Base-by-base conservation (phyloP, 805 yeast species). In the Candida odintsovae region DNA sequence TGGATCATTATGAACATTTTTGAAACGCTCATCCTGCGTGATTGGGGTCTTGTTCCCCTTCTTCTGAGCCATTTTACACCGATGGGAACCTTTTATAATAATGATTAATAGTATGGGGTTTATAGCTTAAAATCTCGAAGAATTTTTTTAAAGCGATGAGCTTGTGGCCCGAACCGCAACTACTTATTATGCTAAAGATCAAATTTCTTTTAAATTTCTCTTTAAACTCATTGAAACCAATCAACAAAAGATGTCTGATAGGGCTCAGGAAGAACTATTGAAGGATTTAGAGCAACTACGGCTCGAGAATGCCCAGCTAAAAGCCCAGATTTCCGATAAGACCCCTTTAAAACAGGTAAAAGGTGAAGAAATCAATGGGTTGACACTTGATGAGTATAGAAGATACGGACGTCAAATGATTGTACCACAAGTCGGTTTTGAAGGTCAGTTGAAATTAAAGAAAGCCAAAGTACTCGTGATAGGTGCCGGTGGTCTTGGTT, bases 401-500 rank as follows among this genome's bases (percentile, higher is more conserved):
- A 68, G 97, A 33, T 94, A 94, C 64, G 98, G 99, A 4, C 75
- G 99, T 45, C 99, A 94, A 59, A 85, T 94, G 92, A 80, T 90
- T 22, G 97, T 94, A 2, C 94, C 95, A 3, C 85, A 79, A 48
- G 71, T 90, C 43, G 60, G 62, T 1, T 43, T 67, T 3, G 48
- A 64, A 2, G 74, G 80, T 2, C 99, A 94, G 62, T 43, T 75
- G 8, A 69, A 66, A 38, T 64, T 94, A 41, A 82, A 81, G 51
- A 53, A 63, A 0, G 48, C 92, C 2, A 76, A 70, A 43, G 77
- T 90, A 0, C 64, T 92, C 22, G 90, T 94, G 0, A 74, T 94
- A 8, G 99, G 99, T 1, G 97, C 97, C 1, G 99, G 99, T 11
- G 99, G 99, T 0, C 71, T 94, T 7, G 98, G 99, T 0, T 84